These are phyloP conservation scores for Acanthamoeba lugdunensis DNA, from an alignment of 208 protist genomes.

Conservation along the genomic window DNA sequence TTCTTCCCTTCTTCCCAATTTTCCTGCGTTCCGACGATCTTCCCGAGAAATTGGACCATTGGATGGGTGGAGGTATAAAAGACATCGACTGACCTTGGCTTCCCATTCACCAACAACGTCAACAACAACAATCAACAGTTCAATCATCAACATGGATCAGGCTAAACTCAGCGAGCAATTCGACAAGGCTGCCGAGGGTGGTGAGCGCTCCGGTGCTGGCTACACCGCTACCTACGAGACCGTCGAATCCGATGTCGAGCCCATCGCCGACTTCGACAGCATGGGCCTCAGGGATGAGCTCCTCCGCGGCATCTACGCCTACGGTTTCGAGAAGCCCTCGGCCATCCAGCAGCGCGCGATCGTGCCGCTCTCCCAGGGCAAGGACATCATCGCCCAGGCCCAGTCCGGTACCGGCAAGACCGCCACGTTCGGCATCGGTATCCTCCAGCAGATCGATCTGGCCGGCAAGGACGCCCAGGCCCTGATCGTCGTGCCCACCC, in stretches of 20 bases:
- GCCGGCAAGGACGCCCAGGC: conserved; percentile 91
- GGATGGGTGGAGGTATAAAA: conserved; percentile 7
- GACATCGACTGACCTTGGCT: background rate
- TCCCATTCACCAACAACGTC: conserved; percentile 37
- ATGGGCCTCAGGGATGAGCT: conserved; percentile 97
- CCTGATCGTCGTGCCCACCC: conserved; percentile 95
- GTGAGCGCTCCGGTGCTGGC: conserved; percentile 1
- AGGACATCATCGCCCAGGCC: conserved; percentile 96
- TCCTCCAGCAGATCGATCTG: conserved; percentile 94
- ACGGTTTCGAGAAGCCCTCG: conserved; percentile 98
- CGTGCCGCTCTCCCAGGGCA: conserved; percentile 94
- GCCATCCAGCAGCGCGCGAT: conserved; percentile 98
- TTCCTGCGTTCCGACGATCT: background rate
- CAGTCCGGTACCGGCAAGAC: conserved; percentile 97
- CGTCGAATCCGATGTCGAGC: conserved; percentile 87
- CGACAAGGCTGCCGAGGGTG: conserved; percentile 53
- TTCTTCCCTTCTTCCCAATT: conserved; percentile 51
- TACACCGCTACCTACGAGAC: conserved; percentile 90
- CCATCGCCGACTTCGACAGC: conserved; percentile 92
- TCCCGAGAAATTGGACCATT: background rate
- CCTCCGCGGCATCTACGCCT: conserved; percentile 97
- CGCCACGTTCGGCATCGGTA: conserved; percentile 96
- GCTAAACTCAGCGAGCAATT: conserved; percentile 75
- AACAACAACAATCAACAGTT: conserved; percentile 73
- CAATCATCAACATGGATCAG: conserved; percentile 73